Evolutionary conservation across 495 filamentous ascomycete species (phyloP).

Genomic region (Xylaria grammica): DNA sequence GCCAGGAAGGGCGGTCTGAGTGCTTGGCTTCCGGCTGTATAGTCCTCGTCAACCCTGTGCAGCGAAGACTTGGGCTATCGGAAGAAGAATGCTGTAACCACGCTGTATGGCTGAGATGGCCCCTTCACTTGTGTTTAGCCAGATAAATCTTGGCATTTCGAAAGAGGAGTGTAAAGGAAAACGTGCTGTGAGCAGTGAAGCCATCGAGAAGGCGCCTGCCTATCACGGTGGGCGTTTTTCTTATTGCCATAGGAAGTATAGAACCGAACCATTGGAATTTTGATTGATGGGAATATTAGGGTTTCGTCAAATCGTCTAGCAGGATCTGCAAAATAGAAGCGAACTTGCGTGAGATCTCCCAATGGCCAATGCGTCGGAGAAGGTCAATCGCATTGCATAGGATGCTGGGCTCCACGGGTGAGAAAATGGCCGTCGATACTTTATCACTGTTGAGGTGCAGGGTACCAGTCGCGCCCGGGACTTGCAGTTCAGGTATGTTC

Average conservation of each 20-base stretch:
- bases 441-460: slow-evolving; percentile 12
- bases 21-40: slow-evolving; percentile 4
- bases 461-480: neutral
- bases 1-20: neutral
- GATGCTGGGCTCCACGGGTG: slow-evolving; percentile 21
- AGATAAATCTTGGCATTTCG: slow-evolving; percentile 1
- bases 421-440: slow-evolving; percentile 11
- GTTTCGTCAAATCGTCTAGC: slow-evolving; percentile 20
- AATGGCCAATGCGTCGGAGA: slow-evolving; percentile 41
- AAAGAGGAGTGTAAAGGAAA: neutral
- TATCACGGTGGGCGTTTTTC: neutral
- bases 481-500: slow-evolving; percentile 17
- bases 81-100: neutral
- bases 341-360: slow-evolving; percentile 43
- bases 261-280: neutral
- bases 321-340: slow-evolving; percentile 27
- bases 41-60: neutral
- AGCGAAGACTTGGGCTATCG: neutral
- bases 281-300: slow-evolving; percentile 2
- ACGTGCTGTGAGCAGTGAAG: neutral
- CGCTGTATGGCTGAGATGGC: neutral
- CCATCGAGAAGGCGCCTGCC: neutral
- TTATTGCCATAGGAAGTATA: neutral
- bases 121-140: slow-evolving; percentile 1
- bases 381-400: slow-evolving; percentile 36